Conservation (phyloP, 1,284 basidiomycete species). For the Peniophora sp. region DNA sequence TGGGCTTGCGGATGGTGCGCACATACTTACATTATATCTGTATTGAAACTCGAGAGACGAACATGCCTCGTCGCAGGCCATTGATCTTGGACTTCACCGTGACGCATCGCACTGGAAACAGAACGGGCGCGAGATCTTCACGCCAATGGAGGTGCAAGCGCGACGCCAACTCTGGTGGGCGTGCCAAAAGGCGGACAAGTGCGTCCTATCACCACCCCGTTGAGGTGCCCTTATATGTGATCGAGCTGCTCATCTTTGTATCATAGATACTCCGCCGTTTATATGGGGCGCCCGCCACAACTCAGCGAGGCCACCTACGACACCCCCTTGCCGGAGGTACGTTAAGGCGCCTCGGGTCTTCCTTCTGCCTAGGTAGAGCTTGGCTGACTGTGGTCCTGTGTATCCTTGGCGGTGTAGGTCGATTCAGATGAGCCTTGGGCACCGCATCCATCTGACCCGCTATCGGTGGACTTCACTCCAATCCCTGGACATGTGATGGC, state of each 20-base stretch:
- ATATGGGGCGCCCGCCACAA: constrained; percentile 67
- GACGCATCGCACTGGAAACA: constrained; percentile 73
- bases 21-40: background rate
- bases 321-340: constrained; percentile 54
- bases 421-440: constrained; percentile 55
- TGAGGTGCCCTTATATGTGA: constrained; percentile 1
- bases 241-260: constrained; percentile 4
- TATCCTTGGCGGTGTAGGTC: no score
- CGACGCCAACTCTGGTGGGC: constrained; percentile 81
- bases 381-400: constrained; percentile 2
- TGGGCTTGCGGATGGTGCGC: constrained; percentile 69
- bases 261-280: constrained; percentile 54
- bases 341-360: background rate
- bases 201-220: constrained; percentile 13
- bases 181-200: constrained; percentile 71
- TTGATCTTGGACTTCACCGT: constrained; percentile 78
- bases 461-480: constrained; percentile 34
- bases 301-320: constrained; percentile 74
- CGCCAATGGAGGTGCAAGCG: constrained; percentile 65
- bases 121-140: constrained; percentile 57
- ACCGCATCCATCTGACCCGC: constrained; percentile 31
- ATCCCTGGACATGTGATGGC: constrained; percentile 42
- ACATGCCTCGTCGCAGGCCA: constrained; percentile 41
- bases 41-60: constrained; percentile 1
- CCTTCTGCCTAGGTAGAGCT: constrained; percentile 23